Evolutionary conservation across 2,329 filamentous ascomycete species (phyloP).

Genomic region (Exophiala calicioides): DNA sequence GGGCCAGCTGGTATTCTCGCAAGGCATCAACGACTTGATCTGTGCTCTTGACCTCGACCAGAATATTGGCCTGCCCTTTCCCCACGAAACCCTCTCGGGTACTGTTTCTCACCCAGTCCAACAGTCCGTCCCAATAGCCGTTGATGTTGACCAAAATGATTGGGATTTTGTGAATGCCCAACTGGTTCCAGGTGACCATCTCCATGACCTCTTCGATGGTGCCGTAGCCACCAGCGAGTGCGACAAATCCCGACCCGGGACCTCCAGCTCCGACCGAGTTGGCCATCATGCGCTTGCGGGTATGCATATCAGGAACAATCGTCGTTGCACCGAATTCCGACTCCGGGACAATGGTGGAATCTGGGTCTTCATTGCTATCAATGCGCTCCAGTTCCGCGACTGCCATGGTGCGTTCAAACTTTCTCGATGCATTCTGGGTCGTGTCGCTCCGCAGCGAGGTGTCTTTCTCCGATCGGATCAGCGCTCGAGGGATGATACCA

Average conservation of each 20-base stretch:
- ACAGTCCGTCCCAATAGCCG: conserved; percentile 86
- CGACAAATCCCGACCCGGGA: conserved; percentile 83
- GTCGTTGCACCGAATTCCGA: conserved; percentile 76
- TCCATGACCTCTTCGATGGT: conserved; percentile 97
- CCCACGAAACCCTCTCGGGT: conserved; percentile 77
- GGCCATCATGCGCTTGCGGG: conserved; percentile 91
- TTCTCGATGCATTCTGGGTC: conserved; percentile 23
- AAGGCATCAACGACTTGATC: conserved; percentile 72
- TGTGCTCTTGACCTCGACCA: conserved; percentile 72
- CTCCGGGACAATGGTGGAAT: conserved; percentile 37
- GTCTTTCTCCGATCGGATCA: conserved; percentile 70
- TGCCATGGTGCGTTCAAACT: conserved; percentile 60
- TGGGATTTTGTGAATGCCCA: conserved; percentile 82
- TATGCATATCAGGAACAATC: conserved; percentile 93
- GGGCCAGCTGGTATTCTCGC: conserved; percentile 71
- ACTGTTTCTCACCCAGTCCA: conserved; percentile 77
- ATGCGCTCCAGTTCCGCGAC: conserved; percentile 48
- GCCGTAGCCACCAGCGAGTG: conserved; percentile 84
- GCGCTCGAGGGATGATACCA: conserved; percentile 86
- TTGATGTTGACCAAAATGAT: conserved; percentile 84
- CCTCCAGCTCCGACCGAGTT: conserved; percentile 79
- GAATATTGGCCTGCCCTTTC: conserved; percentile 68
- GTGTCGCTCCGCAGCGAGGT: conserved; percentile 18
- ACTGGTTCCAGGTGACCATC: conserved; percentile 90
- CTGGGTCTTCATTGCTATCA: conserved; percentile 31